Evolutionary conservation across 2,329 filamentous ascomycete genomes (phyloP).

Genomic region (Chaetomiaceae sp.): DNA sequence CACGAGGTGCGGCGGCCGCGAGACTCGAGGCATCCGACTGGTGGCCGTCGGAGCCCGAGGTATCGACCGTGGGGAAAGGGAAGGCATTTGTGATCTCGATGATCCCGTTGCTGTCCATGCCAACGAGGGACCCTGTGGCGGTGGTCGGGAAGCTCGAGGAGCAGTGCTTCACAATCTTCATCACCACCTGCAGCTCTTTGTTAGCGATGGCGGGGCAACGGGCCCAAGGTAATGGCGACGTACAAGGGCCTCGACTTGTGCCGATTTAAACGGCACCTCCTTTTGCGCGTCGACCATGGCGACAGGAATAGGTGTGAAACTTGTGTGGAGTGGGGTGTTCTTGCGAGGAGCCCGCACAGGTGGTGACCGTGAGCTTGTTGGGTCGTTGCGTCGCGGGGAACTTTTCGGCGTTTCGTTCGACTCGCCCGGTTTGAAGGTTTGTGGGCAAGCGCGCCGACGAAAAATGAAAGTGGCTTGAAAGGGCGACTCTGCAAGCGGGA

Average conservation of each 20-base stretch:
- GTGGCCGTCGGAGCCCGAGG: constrained; percentile 62
- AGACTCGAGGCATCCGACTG: constrained; percentile 68
- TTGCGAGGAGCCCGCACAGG: too few species aligned
- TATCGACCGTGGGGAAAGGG: constrained; percentile 80
- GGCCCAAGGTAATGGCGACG: constrained; percentile 29
- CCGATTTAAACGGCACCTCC: constrained; percentile 71
- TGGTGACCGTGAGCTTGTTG: too few species aligned
- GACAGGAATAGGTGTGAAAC: constrained; percentile 12
- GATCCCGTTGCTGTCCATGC: constrained; percentile 77
- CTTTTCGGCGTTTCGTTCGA: background rate
- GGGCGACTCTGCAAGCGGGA: too few species aligned
- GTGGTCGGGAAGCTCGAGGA: constrained; percentile 80
- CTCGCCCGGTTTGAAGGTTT: background rate
- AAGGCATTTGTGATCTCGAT: constrained; percentile 94
- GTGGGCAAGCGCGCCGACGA: too few species aligned
- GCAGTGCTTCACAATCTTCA: constrained; percentile 98
- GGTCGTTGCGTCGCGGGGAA: too few species aligned
- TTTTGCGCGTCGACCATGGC: constrained; percentile 56
- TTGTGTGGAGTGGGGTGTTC: constrained; percentile 10
- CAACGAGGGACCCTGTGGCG: constrained; percentile 84
- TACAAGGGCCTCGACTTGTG: constrained; percentile 93
- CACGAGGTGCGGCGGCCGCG: constrained; percentile 81
- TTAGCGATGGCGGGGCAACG: constrained; percentile 32
- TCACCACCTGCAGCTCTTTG: constrained; percentile 61
- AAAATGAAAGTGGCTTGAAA: too few species aligned